Evolutionary conservation across 495 filamentous ascomycete genomes (phyloP).

Genomic region (Tuber brumale): DNA sequence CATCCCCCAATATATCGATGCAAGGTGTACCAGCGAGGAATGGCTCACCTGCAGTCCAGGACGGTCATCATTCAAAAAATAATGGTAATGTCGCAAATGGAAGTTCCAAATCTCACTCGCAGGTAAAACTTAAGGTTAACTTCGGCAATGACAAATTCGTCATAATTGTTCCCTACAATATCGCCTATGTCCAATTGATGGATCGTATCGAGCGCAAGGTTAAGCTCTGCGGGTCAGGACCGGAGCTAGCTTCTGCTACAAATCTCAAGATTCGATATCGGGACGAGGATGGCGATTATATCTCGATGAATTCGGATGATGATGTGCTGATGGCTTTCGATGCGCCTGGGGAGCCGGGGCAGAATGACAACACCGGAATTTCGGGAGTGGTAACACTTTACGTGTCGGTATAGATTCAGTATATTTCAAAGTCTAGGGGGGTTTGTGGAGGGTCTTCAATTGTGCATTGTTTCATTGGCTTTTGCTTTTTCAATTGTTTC

Average conservation of each 20-base stretch:
- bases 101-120: slow-evolving; percentile 40
- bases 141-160: slow-evolving; percentile 74
- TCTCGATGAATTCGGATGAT: slow-evolving; percentile 89
- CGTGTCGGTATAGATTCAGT: slow-evolving; percentile 18
- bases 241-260: slow-evolving; percentile 21
- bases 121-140: slow-evolving; percentile 90
- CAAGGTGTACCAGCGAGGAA: slow-evolving; percentile 23
- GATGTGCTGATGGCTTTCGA: slow-evolving; percentile 91
- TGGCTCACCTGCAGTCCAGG: slow-evolving; percentile 30
- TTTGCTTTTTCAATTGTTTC: not conserved
- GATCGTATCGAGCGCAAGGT: slow-evolving; percentile 97
- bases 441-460: not conserved
- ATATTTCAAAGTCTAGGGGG: not conserved
- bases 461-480: not conserved
- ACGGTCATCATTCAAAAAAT: slow-evolving; percentile 6
- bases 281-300: slow-evolving; percentile 87
- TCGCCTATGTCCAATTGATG: slow-evolving; percentile 81
- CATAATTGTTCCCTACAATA: slow-evolving; percentile 89
- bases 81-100: slow-evolving; percentile 30
- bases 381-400: slow-evolving; percentile 38
- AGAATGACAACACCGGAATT: slow-evolving; percentile 34
- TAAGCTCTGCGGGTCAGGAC: slow-evolving; percentile 33
- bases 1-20: slow-evolving; percentile 36
- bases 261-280: slow-evolving; percentile 66
- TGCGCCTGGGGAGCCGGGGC: slow-evolving; percentile 65